Conservation (phyloP, 345 rosid species). For the Camelina hispida region DNA sequence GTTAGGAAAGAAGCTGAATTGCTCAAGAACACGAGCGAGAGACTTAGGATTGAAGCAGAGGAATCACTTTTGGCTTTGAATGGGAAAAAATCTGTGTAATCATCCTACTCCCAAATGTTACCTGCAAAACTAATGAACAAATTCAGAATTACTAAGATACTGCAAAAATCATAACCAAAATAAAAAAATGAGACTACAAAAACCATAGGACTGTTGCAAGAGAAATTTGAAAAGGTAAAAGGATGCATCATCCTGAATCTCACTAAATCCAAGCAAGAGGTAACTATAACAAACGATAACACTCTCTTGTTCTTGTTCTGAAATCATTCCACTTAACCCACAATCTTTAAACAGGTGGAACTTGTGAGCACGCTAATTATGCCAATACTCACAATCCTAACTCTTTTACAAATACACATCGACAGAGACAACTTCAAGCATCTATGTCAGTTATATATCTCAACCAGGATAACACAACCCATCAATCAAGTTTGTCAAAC, state of each 20-base stretch:
- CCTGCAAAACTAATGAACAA: too few species aligned
- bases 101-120: too few species aligned
- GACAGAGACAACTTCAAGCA: not conserved
- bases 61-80: too few species aligned
- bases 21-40: too few species aligned
- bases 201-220: too few species aligned
- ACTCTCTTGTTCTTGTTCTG: constrained; percentile 1
- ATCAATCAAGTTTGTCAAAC: too few species aligned
- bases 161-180: too few species aligned
- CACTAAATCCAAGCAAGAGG: constrained; percentile 45
- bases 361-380: constrained; percentile 36
- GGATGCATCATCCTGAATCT: constrained; percentile 43
- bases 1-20: too few species aligned
- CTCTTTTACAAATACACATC: constrained; percentile 4
- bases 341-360: constrained; percentile 35
- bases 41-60: too few species aligned
- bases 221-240: constrained; percentile 37
- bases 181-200: too few species aligned
- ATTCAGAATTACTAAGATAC: too few species aligned
- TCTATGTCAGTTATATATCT: not conserved
- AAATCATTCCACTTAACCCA: not conserved
- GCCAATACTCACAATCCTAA: not conserved
- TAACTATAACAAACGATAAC: not conserved
- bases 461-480: not conserved
- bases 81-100: too few species aligned